A percentile compares a stretch with the other conserved stretches of the same genome.
Evolutionary conservation across 2,329 filamentous ascomycete species (phyloP).

Genomic region (Dothideomycetidae sp.): DNA sequence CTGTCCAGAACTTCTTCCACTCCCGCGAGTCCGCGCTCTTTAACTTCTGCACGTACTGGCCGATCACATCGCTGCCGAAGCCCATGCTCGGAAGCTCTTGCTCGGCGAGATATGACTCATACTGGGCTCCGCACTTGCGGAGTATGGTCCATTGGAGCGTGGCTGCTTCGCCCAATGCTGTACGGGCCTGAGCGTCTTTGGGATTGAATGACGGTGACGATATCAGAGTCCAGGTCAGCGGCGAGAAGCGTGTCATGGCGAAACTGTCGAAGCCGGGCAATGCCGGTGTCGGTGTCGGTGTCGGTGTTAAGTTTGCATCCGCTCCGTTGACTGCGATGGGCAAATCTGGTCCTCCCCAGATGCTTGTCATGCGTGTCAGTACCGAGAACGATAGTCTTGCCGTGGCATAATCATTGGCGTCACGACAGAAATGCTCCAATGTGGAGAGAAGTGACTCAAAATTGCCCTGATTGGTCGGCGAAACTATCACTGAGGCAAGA

Average conservation of each 20-base stretch:
- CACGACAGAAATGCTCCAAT: constrained; percentile 70
- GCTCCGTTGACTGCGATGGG: constrained; percentile 31
- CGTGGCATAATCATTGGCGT: constrained; percentile 51
- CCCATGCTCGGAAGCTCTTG: constrained; percentile 52
- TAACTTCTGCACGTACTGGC: constrained; percentile 48
- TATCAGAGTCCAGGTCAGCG: constrained; percentile 79
- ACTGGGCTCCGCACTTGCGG: constrained; percentile 71
- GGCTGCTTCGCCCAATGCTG: constrained; percentile 79
- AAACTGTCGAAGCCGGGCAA: constrained; percentile 85
- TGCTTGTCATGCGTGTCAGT: constrained; percentile 64
- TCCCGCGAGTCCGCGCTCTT: constrained; percentile 26
- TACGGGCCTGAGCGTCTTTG: constrained; percentile 74
- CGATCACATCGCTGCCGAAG: constrained; percentile 48
- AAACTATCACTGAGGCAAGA: constrained; percentile 76
- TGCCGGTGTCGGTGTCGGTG: constrained; percentile 35
- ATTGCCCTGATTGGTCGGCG: constrained; percentile 73
- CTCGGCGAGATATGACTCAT: constrained; percentile 53
- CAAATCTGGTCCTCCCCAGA: constrained; percentile 80
- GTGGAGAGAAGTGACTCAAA: constrained; percentile 81
- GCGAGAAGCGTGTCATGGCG: constrained; percentile 77
- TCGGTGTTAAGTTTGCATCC: constrained; percentile 28
- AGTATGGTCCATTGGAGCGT: constrained; percentile 80
- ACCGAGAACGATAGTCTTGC: constrained; percentile 69
- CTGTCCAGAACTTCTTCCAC: constrained; percentile 33
- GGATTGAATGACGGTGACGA: constrained; percentile 66